phyloP scores from a whole-genome alignment of 148 eudicot species.

The Vaccinium vitisidaea region DNA sequence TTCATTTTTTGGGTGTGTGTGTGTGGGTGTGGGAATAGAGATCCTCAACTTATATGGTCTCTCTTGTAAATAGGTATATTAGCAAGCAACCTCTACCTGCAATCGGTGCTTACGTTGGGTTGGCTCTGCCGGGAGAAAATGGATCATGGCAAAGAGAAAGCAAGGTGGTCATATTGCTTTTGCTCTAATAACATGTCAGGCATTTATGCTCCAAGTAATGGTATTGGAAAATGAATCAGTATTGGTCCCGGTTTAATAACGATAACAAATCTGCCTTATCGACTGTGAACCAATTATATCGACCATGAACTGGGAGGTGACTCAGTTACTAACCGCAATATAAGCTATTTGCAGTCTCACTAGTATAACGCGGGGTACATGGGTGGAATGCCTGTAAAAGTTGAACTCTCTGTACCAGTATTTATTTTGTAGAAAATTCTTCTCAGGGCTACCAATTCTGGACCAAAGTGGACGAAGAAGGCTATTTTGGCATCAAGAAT shows the following conservation, averaged over 20 bases:
- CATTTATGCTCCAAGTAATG: not conserved
- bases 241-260: not conserved
- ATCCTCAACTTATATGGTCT: not conserved
- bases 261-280: not conserved
- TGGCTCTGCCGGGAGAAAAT: conserved; percentile 77
- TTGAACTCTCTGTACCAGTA: not conserved
- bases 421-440: not conserved
- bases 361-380: not conserved
- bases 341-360: not conserved
- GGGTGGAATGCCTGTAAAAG: not conserved
- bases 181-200: not conserved
- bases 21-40: not conserved
- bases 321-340: not conserved
- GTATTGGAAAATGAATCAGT: not conserved
- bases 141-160: conserved; percentile 97
- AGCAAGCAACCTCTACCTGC: conserved; percentile 44
- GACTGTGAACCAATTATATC: not conserved
- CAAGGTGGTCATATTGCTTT: conserved; percentile 51
- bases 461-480: conserved; percentile 58
- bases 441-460: conserved; percentile 85
- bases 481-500: conserved; percentile 53
- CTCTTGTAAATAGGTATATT: conserved; percentile 33
- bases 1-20: not conserved
- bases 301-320: not conserved
- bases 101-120: conserved; percentile 66